Evolutionary conservation across 2,329 filamentous ascomycete genomes (phyloP).

Genomic region (Aspergillus clavatus): DNA sequence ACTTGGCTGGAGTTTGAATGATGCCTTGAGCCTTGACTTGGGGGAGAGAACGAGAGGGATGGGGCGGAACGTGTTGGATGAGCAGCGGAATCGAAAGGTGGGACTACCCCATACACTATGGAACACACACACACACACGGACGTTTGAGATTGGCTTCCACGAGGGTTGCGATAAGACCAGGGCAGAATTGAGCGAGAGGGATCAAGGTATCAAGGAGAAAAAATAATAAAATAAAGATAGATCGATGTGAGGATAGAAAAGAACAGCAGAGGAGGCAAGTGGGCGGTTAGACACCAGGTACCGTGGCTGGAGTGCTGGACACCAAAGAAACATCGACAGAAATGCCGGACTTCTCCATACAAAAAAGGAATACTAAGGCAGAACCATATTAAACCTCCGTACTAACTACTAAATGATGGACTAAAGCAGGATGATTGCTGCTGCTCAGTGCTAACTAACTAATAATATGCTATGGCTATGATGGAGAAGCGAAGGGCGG

Average conservation of each 20-base stretch:
- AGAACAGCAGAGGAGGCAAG: not conserved
- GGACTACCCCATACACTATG: not conserved
- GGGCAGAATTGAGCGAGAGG: not conserved
- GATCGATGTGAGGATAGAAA: not conserved
- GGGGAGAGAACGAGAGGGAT: slow-evolving; percentile 1
- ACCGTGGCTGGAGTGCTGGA: not conserved
- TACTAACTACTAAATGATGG: no score
- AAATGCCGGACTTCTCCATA: not conserved
- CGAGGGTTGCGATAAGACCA: not conserved
- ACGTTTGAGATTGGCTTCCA: not conserved
- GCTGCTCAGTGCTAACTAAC: no score
- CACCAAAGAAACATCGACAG: not conserved
- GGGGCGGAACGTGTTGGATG: slow-evolving; percentile 4
- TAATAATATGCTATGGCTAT: slow-evolving; percentile 9
- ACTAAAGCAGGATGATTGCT: no score
- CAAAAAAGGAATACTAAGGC: not conserved
- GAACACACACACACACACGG: no score
- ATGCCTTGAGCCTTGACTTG: not conserved
- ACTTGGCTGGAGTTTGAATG: no score
- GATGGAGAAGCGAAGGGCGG: slow-evolving; percentile 10
- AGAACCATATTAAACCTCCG: slow-evolving; percentile 2
- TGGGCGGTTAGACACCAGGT: not conserved
- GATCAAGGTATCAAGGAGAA: not conserved
- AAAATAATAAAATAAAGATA: not conserved
- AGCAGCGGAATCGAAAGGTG: slow-evolving; percentile 3